These are phyloP conservation scores for Cercis canadensis DNA, from an alignment of 306 rosid genomes.

Conservation along the genomic window DNA sequence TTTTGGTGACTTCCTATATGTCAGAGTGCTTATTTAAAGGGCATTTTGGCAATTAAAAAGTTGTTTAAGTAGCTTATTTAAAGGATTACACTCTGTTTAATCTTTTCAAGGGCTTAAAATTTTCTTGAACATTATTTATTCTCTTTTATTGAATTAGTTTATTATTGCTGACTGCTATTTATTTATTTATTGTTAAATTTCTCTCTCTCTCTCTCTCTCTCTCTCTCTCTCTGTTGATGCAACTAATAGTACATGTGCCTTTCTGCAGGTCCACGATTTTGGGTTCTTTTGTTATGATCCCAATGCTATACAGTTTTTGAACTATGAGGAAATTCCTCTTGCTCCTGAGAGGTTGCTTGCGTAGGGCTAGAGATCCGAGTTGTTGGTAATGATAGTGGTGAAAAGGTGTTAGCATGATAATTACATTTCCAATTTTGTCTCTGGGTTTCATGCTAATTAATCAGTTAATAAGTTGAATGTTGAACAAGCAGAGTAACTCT, in stretches of 20 bases:
- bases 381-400: constrained; percentile 98
- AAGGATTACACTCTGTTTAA: too few species aligned
- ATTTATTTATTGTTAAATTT: too few species aligned
- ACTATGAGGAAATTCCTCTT: constrained; percentile 90
- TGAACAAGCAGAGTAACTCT: background rate
- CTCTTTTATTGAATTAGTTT: constrained; percentile 2
- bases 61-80: background rate
- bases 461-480: constrained; percentile 25
- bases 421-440: constrained; percentile 20
- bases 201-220: too few species aligned
- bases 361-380: constrained; percentile 98
- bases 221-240: constrained; percentile 24
- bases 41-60: background rate
- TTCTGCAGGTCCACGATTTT: constrained; percentile 88
- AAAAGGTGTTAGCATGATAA: constrained; percentile 68
- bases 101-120: background rate
- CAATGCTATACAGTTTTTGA: constrained; percentile 72
- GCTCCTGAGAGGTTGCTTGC: constrained; percentile 86
- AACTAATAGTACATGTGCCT: constrained; percentile 30
- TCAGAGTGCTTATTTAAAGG: background rate
- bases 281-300: constrained; percentile 96
- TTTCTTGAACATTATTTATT: background rate
- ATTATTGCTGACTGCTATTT: background rate
- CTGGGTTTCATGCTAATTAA: constrained; percentile 19
- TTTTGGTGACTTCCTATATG: too few species aligned